Percentiles rank a stretch among this genome's conserved stretches.
Conservation (phyloP, 305 asterid genomes). For the Coffea humblotiana region DNA sequence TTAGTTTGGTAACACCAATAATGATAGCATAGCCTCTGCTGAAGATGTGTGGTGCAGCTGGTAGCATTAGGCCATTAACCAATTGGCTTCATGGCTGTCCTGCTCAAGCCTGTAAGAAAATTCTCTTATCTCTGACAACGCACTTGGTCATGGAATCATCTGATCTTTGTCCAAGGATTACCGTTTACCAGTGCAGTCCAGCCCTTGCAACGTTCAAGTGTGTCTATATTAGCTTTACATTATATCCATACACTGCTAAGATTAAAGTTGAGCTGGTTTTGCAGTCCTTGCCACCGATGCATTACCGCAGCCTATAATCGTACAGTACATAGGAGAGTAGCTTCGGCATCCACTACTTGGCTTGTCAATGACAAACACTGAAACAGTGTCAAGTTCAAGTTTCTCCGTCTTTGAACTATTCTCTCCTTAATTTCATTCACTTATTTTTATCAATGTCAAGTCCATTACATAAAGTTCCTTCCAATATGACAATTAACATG, state of each 20-base stretch:
- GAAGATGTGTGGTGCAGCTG: conserved; percentile 12
- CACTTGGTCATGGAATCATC: conserved; percentile 1
- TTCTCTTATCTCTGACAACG: not conserved
- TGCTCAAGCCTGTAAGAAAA: not conserved
- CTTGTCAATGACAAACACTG: not conserved
- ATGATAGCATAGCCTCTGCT: not conserved
- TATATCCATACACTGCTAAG: no score
- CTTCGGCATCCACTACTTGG: not conserved
- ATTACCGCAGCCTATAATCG: no score
- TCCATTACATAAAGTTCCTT: not conserved
- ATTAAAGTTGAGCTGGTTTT: no score
- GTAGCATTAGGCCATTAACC: conserved; percentile 2
- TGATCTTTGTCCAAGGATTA: not conserved
- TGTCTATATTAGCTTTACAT: not conserved
- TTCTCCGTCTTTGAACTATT: not conserved
- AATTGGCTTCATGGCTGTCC: not conserved
- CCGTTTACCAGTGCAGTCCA: not conserved
- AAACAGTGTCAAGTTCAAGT: not conserved
- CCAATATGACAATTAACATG: not conserved
- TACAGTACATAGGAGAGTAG: no score
- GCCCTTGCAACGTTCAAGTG: no score
- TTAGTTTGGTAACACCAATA: conserved; percentile 1
- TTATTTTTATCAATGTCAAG: not conserved
- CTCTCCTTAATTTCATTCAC: not conserved
- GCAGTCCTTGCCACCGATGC: no score